Conservation (phyloP, 129 eudicot species). For the Ambrosia artemisiifolia region DNA sequence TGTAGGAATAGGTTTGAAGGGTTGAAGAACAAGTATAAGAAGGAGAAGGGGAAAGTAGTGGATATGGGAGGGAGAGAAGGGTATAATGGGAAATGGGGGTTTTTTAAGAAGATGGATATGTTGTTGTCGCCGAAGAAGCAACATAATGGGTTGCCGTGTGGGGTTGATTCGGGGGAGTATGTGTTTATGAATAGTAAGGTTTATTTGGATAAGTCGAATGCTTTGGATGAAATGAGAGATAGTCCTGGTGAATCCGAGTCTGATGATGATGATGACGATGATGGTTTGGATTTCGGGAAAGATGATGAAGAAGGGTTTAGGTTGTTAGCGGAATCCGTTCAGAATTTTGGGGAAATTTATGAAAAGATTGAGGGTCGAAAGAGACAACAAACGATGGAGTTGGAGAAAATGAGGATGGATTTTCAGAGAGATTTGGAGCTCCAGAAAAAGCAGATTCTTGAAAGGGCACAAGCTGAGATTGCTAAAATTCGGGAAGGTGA, state of each 20-base stretch:
- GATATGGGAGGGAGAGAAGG: constrained; percentile 45
- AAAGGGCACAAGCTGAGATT: constrained; percentile 76
- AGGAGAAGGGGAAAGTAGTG: constrained; percentile 64
- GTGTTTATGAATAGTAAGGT: constrained; percentile 85
- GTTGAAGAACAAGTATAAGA: constrained; percentile 82
- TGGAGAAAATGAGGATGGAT: constrained; percentile 85
- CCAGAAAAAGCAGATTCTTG: constrained; percentile 86
- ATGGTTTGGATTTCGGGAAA: constrained; percentile 12
- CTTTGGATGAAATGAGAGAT: constrained; percentile 89
- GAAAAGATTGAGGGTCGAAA: constrained; percentile 87
- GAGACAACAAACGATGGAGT: constrained; percentile 83
- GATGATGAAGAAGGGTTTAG: constrained; percentile 46
- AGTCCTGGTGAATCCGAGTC: constrained; percentile 70
- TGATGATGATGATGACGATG: constrained; percentile 53
- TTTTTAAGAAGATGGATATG: constrained; percentile 83
- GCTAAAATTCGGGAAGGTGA: constrained; percentile 62
- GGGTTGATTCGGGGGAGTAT: constrained; percentile 93
- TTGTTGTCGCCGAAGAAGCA: constrained; percentile 55
- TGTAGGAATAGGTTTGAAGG: constrained; percentile 70
- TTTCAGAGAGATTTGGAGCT: constrained; percentile 80
- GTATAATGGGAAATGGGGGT: constrained; percentile 50
- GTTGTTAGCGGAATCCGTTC: constrained; percentile 77
- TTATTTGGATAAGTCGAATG: constrained; percentile 72
- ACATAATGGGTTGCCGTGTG: constrained; percentile 73
- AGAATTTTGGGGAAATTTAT: constrained; percentile 76